phyloP scores from a whole-genome alignment of 441 rosid genomes.

The Eutrema salsugineum region DNA sequence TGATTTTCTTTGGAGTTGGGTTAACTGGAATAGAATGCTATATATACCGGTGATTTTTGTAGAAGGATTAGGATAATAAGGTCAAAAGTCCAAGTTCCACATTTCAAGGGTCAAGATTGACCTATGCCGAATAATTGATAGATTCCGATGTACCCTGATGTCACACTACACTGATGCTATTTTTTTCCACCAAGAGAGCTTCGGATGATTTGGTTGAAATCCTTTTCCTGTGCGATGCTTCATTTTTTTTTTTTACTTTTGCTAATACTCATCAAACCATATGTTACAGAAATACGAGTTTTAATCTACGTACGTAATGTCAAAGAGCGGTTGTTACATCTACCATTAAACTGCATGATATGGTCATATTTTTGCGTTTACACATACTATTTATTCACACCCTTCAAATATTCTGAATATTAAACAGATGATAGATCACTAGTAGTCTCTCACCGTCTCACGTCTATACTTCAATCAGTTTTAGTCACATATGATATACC shows the following conservation, averaged over 20 bases:
- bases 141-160: not conserved
- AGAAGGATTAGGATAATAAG: not conserved
- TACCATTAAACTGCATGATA: too few species aligned
- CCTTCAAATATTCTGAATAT: not conserved
- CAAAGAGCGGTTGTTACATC: not conserved
- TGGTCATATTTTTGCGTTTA: not conserved
- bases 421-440: not conserved
- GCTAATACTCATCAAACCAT: not conserved
- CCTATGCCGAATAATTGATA: not conserved
- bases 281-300: not conserved
- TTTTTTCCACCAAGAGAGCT: not conserved
- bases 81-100: conserved; percentile 24
- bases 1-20: not conserved
- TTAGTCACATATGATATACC: not conserved
- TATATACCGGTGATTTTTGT: conserved; percentile 5
- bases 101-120: conserved; percentile 22
- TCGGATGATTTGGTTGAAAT: not conserved
- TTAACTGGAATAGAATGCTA: conserved; percentile 14
- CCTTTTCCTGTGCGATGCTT: not conserved
- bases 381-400: not conserved
- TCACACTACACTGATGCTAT: not conserved
- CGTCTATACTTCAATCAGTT: not conserved
- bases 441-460: too few species aligned
- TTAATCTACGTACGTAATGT: not conserved
- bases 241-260: not conserved